A percentile compares a stretch with the other conserved stretches of the same genome.
Evolutionary conservation across 1,139 yeast species (phyloP).

Genomic region (Suhomyces ambrosiae): DNA sequence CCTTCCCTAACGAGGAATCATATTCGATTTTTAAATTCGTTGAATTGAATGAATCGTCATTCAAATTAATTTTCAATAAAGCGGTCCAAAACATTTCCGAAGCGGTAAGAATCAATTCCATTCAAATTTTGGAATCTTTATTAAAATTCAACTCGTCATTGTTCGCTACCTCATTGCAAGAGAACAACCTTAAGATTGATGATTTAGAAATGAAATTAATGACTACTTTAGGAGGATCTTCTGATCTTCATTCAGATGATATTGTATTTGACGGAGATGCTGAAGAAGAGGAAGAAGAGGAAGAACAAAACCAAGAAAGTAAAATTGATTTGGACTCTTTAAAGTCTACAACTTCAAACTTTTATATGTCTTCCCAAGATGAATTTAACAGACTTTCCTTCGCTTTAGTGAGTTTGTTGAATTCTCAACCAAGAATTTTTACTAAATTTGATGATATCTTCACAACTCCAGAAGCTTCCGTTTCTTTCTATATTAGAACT

Average conservation of each 20-base stretch:
- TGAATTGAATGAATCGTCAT: slow-evolving; percentile 23
- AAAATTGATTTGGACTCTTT: slow-evolving; percentile 20
- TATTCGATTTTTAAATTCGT: slow-evolving; percentile 27
- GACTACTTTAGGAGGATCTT: slow-evolving; percentile 48
- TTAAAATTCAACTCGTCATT: slow-evolving; percentile 39
- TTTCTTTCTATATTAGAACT: slow-evolving; percentile 61
- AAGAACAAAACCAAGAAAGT: slow-evolving; percentile 20
- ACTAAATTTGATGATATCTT: slow-evolving; percentile 29
- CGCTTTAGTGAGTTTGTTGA: slow-evolving; percentile 36
- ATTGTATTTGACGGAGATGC: slow-evolving; percentile 27
- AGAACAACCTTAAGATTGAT: slow-evolving; percentile 44
- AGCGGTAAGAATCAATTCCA: slow-evolving; percentile 31
- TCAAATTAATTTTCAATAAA: slow-evolving; percentile 26
- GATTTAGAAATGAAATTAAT: slow-evolving; percentile 71
- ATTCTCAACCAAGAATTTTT: slow-evolving; percentile 20
- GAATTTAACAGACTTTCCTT: slow-evolving; percentile 46
- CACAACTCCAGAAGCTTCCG: slow-evolving; percentile 34
- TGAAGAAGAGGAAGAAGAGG: slow-evolving; percentile 21
- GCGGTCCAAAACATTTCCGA: slow-evolving; percentile 24
- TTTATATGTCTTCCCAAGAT: slow-evolving; percentile 38
- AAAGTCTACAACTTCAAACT: slow-evolving; percentile 34
- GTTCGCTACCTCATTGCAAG: slow-evolving; percentile 44
- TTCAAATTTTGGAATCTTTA: slow-evolving; percentile 48
- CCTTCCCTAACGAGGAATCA: slow-evolving; percentile 21
- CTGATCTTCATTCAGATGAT: slow-evolving; percentile 23